Evolutionary conservation across 2,329 filamentous ascomycete species (phyloP), one percentile per base, ranked within the genome.

Genomic region (Immersiporthe knoxdaviesiana): DNA sequence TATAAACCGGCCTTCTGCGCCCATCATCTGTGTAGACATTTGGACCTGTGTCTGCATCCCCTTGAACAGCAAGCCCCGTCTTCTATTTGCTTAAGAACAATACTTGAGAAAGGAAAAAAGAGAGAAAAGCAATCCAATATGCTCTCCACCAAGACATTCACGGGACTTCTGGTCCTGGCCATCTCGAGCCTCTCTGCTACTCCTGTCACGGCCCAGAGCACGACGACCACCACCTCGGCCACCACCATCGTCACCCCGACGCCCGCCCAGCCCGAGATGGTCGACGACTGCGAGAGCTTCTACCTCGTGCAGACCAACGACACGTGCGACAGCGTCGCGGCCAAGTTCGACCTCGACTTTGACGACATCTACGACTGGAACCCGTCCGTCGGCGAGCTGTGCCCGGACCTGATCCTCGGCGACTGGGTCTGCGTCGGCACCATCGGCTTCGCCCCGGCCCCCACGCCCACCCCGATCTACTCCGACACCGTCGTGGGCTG

Each of bases 231-330:
- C 66, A 16, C 56, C 12, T 10, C 64, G 1, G 39, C 27, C 54
- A 66, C 21, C 37, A 60, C 12, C 21, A 58, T 68, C 24, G 47
- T 50, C 24, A 68, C 66, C 2, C 66, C 61, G 12, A 50, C 61
- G 30, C 66, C 60, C 21, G 65, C 66, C 3, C 66, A 68, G 39
- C 27, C 61, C 2, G 60, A 56, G 21, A 68, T 68, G 66, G 60
- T 60, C 14, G 35, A 54, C 24, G 21, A 59, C 60, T 68, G 66
- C 27, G 27, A 63, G n/a, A 39, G n/a, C 11, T 64, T 66, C 16
- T 58, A 60, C 27, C 54, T 66, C 18, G 64, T 66, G 12, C 37
- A 50, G 47, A 50, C 56, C 39, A 60, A 60, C 24, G 54, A 60
- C 64, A 50, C 35, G 8, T 66, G 64, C n/a, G 27, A 47, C 2